Evolutionary conservation across 257 asterid genomes (phyloP).

Genomic region (Salvia miltiorrhiza): DNA sequence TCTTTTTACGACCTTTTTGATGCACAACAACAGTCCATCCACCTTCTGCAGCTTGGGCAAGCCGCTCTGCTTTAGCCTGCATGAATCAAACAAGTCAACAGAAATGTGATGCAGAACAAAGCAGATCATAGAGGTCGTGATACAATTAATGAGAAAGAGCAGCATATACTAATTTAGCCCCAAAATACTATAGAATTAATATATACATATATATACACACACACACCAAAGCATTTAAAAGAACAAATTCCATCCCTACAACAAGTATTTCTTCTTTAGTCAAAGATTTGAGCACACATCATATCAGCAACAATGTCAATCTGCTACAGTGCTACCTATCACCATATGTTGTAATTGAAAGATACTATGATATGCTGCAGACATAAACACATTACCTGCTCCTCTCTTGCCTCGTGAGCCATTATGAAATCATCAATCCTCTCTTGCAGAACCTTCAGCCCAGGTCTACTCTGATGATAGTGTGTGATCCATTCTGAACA

Average conservation of each 20-base stretch:
- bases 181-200: neutral
- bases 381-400: conserved; percentile 48
- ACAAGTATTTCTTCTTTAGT: neutral
- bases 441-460: conserved; percentile 64
- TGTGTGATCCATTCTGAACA: conserved; percentile 74
- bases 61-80: conserved; percentile 77
- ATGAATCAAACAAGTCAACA: conserved; percentile 5
- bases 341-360: neutral
- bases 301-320: too few relatives aligned
- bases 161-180: neutral
- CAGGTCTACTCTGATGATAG: conserved; percentile 79
- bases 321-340: neutral
- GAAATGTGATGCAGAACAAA: neutral
- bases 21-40: conserved; percentile 97
- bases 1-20: conserved; percentile 92
- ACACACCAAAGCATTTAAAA: neutral
- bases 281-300: neutral
- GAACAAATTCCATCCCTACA: neutral
- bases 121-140: neutral
- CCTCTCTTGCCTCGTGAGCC: conserved; percentile 69
- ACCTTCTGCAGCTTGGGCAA: conserved; percentile 80
- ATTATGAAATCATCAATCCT: conserved; percentile 80
- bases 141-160: neutral
- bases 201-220: neutral
- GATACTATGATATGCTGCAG: neutral